Percentiles rank a stretch among this genome's conserved stretches.
Evolutionary conservation across 2,329 filamentous ascomycete species (phyloP).

Genomic region (Fusarium kyushuense): DNA sequence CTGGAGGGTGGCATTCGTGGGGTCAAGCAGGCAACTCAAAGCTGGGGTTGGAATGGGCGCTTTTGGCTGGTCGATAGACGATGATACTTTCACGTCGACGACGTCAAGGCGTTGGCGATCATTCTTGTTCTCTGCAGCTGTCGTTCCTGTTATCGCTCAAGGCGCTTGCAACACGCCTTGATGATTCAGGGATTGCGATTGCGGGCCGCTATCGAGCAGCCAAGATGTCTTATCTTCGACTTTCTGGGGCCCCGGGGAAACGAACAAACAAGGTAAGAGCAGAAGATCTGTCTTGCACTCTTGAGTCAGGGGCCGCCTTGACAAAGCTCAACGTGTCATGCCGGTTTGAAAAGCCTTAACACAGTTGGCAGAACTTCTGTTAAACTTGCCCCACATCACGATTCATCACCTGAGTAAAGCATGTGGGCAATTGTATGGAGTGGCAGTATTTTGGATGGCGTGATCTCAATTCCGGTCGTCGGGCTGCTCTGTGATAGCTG

Average conservation of each 20-base stretch:
- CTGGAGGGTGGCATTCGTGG: constrained; percentile 39
- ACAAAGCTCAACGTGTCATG: constrained; percentile 9
- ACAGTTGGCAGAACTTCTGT: background rate
- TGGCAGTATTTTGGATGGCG: constrained; percentile 29
- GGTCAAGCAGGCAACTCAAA: constrained; percentile 27
- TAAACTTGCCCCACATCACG: constrained; percentile 11
- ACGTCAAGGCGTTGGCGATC: constrained; percentile 39
- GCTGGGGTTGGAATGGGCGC: constrained; percentile 35
- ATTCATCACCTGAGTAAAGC: constrained; percentile 24
- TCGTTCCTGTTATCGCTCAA: constrained; percentile 15
- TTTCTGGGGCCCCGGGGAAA: constrained; percentile 36
- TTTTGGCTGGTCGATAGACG: constrained; percentile 37
- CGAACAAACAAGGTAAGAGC: constrained; percentile 20
- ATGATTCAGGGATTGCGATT: constrained; percentile 21
- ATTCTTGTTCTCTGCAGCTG: constrained; percentile 1
- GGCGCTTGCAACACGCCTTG: constrained; percentile 15
- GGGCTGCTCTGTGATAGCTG: background rate
- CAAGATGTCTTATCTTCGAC: constrained; percentile 33
- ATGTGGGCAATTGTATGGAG: constrained; percentile 35
- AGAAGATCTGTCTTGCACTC: constrained; percentile 8
- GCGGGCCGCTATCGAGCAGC: constrained; percentile 23
- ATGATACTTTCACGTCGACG: constrained; percentile 23
- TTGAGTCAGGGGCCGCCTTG: constrained; percentile 29
- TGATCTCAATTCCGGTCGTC: constrained; percentile 25
- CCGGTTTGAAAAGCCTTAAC: constrained; percentile 15